Base-by-base conservation (phyloP, 1,284 basidiomycete species). In the Fomitopsis pinicola region DNA sequence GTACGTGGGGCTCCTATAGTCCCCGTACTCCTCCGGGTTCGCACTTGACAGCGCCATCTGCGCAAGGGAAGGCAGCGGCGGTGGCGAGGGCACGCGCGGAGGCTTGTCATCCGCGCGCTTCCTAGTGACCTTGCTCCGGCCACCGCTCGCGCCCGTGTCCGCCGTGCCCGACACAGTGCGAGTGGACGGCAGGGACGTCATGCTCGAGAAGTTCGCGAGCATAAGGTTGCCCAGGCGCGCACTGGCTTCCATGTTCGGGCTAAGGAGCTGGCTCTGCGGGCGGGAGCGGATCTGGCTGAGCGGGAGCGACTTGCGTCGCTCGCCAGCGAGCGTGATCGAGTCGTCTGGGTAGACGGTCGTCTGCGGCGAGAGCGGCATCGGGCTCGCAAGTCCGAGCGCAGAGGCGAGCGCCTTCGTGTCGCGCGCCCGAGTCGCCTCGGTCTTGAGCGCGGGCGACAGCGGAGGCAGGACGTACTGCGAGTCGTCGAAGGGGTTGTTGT, bases 1-100 rank as follows among this genome's bases (percentile, higher is more conserved):
- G 66, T 92, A 92, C 4, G 90, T 92, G 26, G 90, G 89, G 67
- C 90, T 91, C 64, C 84, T 79, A 64, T 92, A 91, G 45, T 84
- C 83, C 1, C 76, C 81, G 71, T 82, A 88, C 5, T 79, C 85
- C 54, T 85, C 81, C 12, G 82, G 80, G 62, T 88, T 83, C 3
- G 76, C 72, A 64, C 88, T 86, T 55, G 82, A 79, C 70, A 91
- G 68, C 57, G 82, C 89, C 89, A 92, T 91, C 73, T 91, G 89
- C 7, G 87, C 78, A 56, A 92, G 71, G 36, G 88, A 89, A 8
- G 88, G 89, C 57, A 91, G 70, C n/a, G 83, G 79, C 15, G 88
- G 88, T 2, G 90, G 89, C 3, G 89, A 88, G 3, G 89, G 89
- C 28, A 91, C 88, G 1, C 87, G 81, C 15, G 89, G 89, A n/a